phyloP scores from a whole-genome alignment of 768 basidiomycete genomes.

The Suillus discolor region DNA sequence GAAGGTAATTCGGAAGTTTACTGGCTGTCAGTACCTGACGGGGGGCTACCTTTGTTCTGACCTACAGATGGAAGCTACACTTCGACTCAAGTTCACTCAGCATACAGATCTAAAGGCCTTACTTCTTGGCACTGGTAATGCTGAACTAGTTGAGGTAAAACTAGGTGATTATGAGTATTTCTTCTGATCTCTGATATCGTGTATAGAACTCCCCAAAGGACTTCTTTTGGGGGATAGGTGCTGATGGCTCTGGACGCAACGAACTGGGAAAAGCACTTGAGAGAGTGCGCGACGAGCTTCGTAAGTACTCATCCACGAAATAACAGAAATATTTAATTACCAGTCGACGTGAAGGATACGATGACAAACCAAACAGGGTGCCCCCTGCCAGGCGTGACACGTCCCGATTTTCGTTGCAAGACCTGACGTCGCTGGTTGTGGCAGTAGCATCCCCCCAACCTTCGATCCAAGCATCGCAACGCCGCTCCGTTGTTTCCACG shows the following conservation, averaged over 20 bases:
- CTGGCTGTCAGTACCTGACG: background rate
- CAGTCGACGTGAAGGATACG: conserved; percentile 14
- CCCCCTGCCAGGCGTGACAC: conserved; percentile 29
- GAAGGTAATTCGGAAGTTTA: conserved; percentile 42
- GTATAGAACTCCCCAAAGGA: conserved; percentile 72
- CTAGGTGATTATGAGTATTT: conserved; percentile 12
- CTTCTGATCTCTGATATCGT: background rate
- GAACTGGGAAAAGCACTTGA: conserved; percentile 74
- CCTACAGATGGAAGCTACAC: conserved; percentile 62
- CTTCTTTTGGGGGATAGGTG: conserved; percentile 77
- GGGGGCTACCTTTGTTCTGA: background rate
- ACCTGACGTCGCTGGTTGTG: conserved; percentile 28
- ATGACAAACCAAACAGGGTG: conserved; percentile 27
- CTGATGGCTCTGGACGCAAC: conserved; percentile 66
- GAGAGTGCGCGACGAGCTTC: conserved; percentile 59
- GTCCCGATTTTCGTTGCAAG: conserved; percentile 34
- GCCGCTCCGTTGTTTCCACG: conserved; percentile 10
- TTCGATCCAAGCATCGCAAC: conserved; percentile 1
- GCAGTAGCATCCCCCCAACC: conserved; percentile 4
- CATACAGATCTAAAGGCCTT: conserved; percentile 59
- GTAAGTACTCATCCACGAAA: conserved; percentile 21
- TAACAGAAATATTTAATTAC: background rate
- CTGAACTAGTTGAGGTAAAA: conserved; percentile 67
- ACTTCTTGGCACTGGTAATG: conserved; percentile 65
- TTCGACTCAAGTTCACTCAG: conserved; percentile 73